Conservation (phyloP, 352 stramenopile species). For the Phytophthora podocarpi region DNA sequence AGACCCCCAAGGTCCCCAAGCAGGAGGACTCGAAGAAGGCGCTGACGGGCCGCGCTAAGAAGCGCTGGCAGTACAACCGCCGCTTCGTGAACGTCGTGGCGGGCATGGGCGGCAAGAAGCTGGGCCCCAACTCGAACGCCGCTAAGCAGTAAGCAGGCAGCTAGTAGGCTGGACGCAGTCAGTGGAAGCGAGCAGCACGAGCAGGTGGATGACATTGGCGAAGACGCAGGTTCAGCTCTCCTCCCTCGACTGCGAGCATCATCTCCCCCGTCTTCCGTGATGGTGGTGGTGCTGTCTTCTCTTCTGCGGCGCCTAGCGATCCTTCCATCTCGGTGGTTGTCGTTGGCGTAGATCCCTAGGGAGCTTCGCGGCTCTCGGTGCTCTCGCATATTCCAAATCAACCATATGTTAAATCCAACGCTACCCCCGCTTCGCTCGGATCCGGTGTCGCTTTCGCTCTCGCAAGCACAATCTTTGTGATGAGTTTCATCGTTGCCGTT, state of each 20-base stretch:
- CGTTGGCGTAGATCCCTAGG: slow-evolving; percentile 33
- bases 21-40: slow-evolving; percentile 98
- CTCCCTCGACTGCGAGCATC: slow-evolving; percentile 15
- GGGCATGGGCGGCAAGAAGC: slow-evolving; percentile 96
- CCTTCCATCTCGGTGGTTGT: slow-evolving; percentile 24
- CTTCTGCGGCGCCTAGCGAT: slow-evolving; percentile 30
- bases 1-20: slow-evolving; percentile 99
- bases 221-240: slow-evolving; percentile 21
- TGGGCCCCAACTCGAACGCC: slow-evolving; percentile 99
- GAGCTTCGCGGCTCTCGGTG: slow-evolving; percentile 17
- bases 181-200: not conserved
- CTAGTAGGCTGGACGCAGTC: slow-evolving; percentile 14
- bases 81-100: slow-evolving; percentile 99
- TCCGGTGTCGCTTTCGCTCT: slow-evolving; percentile 34
- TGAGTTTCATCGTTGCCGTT: slow-evolving; percentile 4
- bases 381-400: slow-evolving; percentile 62
- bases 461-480: slow-evolving; percentile 18
- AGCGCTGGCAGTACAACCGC: slow-evolving; percentile 99
- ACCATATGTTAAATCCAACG: slow-evolving; percentile 54
- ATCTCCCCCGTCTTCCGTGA: not conserved
- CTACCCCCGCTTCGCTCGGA: slow-evolving; percentile 31
- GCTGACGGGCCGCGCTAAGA: slow-evolving; percentile 98
- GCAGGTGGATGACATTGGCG: slow-evolving; percentile 8
- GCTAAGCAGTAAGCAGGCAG: slow-evolving; percentile 83
- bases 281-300: slow-evolving; percentile 28